Percentiles rank a stretch among this genome's conserved stretches.
Evolutionary conservation across 164 flowering plant genomes (phyloP).

Genomic region (Warburgia ugandensis): DNA sequence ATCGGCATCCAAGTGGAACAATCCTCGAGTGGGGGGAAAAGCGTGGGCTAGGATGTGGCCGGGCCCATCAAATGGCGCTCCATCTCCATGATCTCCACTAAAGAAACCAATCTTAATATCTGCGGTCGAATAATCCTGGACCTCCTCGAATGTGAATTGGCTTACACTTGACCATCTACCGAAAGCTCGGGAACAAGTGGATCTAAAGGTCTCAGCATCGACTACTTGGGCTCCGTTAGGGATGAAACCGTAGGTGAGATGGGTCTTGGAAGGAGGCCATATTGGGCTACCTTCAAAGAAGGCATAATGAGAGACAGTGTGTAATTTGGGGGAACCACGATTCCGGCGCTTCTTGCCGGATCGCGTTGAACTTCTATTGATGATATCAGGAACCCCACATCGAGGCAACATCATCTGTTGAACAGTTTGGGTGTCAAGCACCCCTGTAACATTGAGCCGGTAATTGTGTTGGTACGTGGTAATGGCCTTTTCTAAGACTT

Average conservation of each 20-base stretch:
- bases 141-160: constrained; percentile 36
- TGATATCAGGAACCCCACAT: constrained; percentile 56
- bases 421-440: constrained; percentile 17
- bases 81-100: constrained; percentile 67
- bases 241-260: constrained; percentile 50
- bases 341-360: constrained; percentile 5
- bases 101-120: constrained; percentile 55
- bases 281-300: constrained; percentile 49
- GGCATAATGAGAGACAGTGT: constrained; percentile 48
- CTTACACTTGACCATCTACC: constrained; percentile 45
- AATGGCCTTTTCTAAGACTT: constrained; percentile 21
- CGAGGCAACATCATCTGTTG: constrained; percentile 34
- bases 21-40: constrained; percentile 64
- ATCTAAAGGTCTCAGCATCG: constrained; percentile 26
- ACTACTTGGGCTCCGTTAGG: constrained; percentile 22
- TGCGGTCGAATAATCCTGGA: constrained; percentile 20
- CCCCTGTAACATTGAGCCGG: constrained; percentile 23
- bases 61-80: constrained; percentile 70
- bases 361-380: constrained; percentile 16
- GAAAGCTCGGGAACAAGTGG: constrained; percentile 44
- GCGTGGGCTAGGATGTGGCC: constrained; percentile 75
- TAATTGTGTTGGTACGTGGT: constrained; percentile 20
- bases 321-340: constrained; percentile 11
- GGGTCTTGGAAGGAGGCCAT: constrained; percentile 34
- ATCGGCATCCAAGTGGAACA: constrained; percentile 50